Evolutionary conservation across 2,329 filamentous ascomycete species (phyloP), one percentile per base, ranked within the genome.

Genomic region (Sclerotinia minor): DNA sequence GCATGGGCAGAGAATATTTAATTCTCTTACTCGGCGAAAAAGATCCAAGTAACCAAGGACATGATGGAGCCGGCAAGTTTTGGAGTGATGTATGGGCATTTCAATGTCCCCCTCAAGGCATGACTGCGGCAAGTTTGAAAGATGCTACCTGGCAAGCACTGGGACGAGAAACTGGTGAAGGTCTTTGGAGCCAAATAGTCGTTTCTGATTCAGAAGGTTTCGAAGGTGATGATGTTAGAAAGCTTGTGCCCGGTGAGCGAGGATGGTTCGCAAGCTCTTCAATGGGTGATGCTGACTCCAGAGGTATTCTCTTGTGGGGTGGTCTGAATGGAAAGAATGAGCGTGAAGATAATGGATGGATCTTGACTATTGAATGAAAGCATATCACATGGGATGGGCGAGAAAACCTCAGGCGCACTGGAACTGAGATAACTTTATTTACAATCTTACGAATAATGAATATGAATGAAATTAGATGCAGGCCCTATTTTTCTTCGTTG

Each of bases 21-120:
- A 79, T 90, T 17, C 79, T 89, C n/a, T 76, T 84, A 57, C 82
- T 89, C 71, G 88, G 88, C 55, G 86, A 89, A 78, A 77, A 79
- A 32, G 77, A 80, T 53, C 81, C 85, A 3, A 83, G 81, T 71
- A 73, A 77, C 17, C 76, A 81, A 2, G 84, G 83, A 38, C 82
- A 85, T 72, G 80, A 80, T 24, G 82, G 78, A 21, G 82, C 83
- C 2, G 85, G 83, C 32, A 81, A 80, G 68, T 88, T 87, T 76
- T 83, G 82, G 78, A 78, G 81, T 70, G 87, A 90, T 74, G 83
- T 88, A 24, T 90, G 88, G 88, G 81, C 83, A 21, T 89, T 87
- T 77, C 84, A 87, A 77, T 81, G 87, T 24, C 86, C 85, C 13
- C 82, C 85, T 13, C 76, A 82, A 58, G 82, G 83, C 67, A 82